A percentile compares a stretch with the other conserved stretches of the same genome.
phyloP scores from a whole-genome alignment of 108 stramenopile species.

The Cyclotella sp. region DNA sequence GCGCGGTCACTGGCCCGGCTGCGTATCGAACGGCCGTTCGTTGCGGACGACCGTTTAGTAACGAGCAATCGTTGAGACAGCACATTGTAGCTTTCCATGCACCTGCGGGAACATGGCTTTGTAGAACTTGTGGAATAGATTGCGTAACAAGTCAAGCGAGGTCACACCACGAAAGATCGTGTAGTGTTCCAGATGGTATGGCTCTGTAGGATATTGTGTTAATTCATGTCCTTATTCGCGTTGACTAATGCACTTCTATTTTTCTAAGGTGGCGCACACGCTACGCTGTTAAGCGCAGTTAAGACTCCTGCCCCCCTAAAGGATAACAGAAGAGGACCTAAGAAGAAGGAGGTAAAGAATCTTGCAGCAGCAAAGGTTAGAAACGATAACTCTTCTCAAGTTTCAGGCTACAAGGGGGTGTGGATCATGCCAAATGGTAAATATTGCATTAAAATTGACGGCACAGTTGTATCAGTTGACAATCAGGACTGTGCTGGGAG shows the following conservation, averaged over 20 bases:
- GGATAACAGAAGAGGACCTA: conserved; percentile 45
- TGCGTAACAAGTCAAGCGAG: conserved; percentile 83
- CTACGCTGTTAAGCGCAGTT: conserved; percentile 28
- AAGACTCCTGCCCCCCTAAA: conserved; percentile 40
- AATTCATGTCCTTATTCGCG: background rate
- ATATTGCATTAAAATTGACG: conserved; percentile 78
- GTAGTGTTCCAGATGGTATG: conserved; percentile 47
- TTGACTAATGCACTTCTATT: background rate
- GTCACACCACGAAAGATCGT: conserved; percentile 85
- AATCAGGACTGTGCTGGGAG: conserved; percentile 17
- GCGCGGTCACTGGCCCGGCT: conserved; percentile 67
- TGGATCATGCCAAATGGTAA: conserved; percentile 75
- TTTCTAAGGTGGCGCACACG: conserved; percentile 11
- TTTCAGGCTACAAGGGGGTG: conserved; percentile 77
- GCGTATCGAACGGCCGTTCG: conserved; percentile 76
- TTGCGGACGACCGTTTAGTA: conserved; percentile 80
- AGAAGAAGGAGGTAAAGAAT: conserved; percentile 50
- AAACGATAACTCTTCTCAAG: conserved; percentile 66
- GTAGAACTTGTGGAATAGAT: conserved; percentile 79
- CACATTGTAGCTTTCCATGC: conserved; percentile 82
- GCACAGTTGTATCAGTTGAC: conserved; percentile 31
- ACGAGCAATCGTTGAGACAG: conserved; percentile 81
- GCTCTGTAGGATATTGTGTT: background rate
- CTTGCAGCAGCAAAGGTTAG: conserved; percentile 44
- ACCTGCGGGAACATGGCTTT: conserved; percentile 89